Evolutionary conservation across 768 basidiomycete species (phyloP).

Genomic region (Scleroderma bovista): DNA sequence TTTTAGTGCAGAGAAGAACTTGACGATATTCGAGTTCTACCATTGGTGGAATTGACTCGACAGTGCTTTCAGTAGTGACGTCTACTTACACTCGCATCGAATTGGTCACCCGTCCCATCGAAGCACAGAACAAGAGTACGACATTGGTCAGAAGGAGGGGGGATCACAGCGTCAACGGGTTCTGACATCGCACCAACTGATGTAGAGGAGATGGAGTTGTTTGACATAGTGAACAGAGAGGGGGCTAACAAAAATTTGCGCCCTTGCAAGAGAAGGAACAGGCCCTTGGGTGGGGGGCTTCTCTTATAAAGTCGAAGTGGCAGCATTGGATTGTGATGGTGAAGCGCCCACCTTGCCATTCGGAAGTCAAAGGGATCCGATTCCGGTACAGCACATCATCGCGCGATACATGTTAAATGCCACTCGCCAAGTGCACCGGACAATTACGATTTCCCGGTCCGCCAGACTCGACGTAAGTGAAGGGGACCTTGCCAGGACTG

Average conservation of each 20-base stretch:
- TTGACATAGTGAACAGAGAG: neutral
- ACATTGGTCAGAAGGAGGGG: neutral
- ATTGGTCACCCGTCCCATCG: slow-evolving; percentile 58
- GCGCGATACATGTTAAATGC: too few relatives aligned
- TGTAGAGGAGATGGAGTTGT: neutral
- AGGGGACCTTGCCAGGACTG: too few relatives aligned
- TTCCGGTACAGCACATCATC: too few relatives aligned
- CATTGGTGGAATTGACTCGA: neutral
- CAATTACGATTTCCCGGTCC: too few relatives aligned
- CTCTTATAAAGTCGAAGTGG: neutral
- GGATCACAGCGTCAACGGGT: neutral
- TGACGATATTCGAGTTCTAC: slow-evolving; percentile 70
- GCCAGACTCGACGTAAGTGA: too few relatives aligned
- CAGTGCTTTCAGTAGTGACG: neutral
- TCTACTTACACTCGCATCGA: slow-evolving; percentile 52
- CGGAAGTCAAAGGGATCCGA: too few relatives aligned
- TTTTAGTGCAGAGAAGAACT: slow-evolving; percentile 63
- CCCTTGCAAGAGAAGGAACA: neutral
- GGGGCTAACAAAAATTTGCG: neutral
- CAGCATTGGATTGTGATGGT: neutral
- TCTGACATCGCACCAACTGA: neutral
- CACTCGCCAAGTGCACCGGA: too few relatives aligned
- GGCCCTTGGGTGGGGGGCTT: neutral
- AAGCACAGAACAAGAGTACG: slow-evolving; percentile 56
- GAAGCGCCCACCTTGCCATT: neutral